These are phyloP conservation scores for Trichosporon sp. DNA, from an alignment of 1,284 basidiomycete genomes.

Conservation along the genomic window DNA sequence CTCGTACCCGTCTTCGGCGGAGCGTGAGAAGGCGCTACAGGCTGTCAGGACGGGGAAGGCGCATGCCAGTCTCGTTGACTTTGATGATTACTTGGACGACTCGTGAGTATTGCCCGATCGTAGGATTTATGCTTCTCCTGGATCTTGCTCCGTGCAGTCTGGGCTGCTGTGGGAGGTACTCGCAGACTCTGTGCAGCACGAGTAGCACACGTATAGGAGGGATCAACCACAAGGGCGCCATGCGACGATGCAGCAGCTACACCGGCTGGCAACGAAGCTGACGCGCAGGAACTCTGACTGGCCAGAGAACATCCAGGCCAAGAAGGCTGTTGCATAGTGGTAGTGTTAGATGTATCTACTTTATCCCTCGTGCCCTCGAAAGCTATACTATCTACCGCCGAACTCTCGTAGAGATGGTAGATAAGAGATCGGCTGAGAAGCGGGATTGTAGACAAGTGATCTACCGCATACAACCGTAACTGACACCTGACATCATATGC, in stretches of 20 bases:
- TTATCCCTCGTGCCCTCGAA: background rate
- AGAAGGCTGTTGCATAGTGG: background rate
- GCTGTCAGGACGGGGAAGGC: constrained; percentile 27
- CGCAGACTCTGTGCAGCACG: too few species aligned
- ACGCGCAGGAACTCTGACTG: background rate
- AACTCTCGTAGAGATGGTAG: too few species aligned
- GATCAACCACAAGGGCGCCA: background rate
- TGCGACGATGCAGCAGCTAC: background rate
- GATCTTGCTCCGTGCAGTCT: background rate
- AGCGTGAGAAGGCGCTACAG: constrained; percentile 22
- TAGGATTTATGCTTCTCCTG: background rate
- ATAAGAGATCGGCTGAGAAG: too few species aligned
- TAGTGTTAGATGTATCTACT: background rate
- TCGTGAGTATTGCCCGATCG: constrained; percentile 24
- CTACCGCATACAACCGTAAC: background rate
- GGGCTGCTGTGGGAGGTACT: too few species aligned
- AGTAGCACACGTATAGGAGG: too few species aligned
- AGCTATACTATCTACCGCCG: too few species aligned
- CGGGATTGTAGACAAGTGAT: background rate
- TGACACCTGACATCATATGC: constrained; percentile 1
- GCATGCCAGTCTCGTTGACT: constrained; percentile 35
- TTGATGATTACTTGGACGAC: constrained; percentile 48
- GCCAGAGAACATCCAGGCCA: background rate
- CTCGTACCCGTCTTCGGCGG: constrained; percentile 8
- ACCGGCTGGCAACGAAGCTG: background rate